phyloP scores from a whole-genome alignment of 208 protist genomes.

The Leishmania braziliensis region DNA sequence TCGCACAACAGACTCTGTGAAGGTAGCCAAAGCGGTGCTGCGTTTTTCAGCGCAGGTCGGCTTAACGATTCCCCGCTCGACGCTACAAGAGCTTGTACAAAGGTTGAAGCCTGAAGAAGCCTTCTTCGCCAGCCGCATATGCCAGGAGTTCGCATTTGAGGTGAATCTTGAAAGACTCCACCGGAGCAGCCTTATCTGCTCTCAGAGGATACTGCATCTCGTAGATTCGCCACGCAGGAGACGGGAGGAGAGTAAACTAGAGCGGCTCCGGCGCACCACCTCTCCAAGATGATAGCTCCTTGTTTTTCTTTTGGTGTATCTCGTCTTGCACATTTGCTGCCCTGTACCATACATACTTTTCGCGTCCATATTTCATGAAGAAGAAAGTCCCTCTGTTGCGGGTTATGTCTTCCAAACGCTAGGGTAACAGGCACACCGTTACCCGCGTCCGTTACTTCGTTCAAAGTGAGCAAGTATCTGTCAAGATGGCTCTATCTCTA shows the following conservation, averaged over 20 bases:
- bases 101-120: conserved; percentile 1
- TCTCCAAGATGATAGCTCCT: background rate
- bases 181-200: background rate
- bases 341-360: conserved; percentile 4
- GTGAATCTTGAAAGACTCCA: background rate
- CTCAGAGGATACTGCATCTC: background rate
- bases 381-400: background rate
- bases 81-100: conserved; percentile 7
- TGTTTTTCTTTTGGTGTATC: background rate
- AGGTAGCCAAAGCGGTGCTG: conserved; percentile 23
- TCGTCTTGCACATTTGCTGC: background rate
- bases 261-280: conserved; percentile 13
- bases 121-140: background rate
- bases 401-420: background rate
- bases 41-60: conserved; percentile 15
- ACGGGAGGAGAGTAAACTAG: conserved; percentile 27
- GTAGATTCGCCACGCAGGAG: background rate
- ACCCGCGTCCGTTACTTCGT: background rate
- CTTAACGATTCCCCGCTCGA: conserved; percentile 25
- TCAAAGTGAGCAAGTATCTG: background rate
- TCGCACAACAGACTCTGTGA: conserved; percentile 22
- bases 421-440: background rate
- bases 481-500: background rate
- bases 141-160: conserved; percentile 17
- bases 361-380: background rate